Percentiles rank a stretch among this genome's conserved stretches.
Conservation (phyloP, 1,139 yeast species). For the Sugiyamaella sp. region DNA sequence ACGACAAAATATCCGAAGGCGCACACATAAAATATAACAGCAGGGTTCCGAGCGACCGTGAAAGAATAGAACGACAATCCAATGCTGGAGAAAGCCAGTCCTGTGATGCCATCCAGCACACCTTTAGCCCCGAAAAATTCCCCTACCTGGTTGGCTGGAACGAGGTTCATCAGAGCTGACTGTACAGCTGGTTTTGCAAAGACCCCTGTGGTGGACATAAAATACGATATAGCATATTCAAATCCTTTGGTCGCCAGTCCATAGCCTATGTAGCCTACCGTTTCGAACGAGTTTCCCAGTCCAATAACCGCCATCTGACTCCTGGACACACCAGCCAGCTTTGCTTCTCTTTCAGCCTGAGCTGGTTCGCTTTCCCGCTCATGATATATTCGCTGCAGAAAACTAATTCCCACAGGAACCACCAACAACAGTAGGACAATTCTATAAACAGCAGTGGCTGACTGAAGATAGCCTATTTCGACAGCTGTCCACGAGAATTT, state of each 20-base stretch:
- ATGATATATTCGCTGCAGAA: conserved; percentile 19
- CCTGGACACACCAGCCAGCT: conserved; percentile 20
- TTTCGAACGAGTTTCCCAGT: conserved; percentile 29
- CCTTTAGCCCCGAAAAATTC: conserved; percentile 33
- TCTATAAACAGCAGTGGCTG: conserved; percentile 29
- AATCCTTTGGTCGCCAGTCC: conserved; percentile 27
- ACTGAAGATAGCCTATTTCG: conserved; percentile 31
- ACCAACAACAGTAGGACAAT: conserved; percentile 26
- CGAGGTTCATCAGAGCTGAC: conserved; percentile 29
- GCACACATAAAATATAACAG: conserved; percentile 28
- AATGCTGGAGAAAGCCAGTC: conserved; percentile 26
- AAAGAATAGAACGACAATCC: conserved; percentile 30
- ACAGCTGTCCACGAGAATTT: conserved; percentile 31
- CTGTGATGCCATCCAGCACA: conserved; percentile 29
- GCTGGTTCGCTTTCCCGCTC: conserved; percentile 11
- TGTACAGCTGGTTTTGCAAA: conserved; percentile 33
- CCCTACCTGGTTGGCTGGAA: conserved; percentile 28
- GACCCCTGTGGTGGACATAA: conserved; percentile 33
- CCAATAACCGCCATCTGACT: conserved; percentile 28
- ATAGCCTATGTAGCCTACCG: conserved; percentile 31
- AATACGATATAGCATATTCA: conserved; percentile 28
- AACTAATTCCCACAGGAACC: conserved; percentile 24
- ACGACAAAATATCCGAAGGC: conserved; percentile 30
- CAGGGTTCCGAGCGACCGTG: conserved; percentile 31
- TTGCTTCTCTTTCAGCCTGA: background rate